phyloP scores from a whole-genome alignment of 768 basidiomycete genomes.

The Fistulinella prunicolor region DNA sequence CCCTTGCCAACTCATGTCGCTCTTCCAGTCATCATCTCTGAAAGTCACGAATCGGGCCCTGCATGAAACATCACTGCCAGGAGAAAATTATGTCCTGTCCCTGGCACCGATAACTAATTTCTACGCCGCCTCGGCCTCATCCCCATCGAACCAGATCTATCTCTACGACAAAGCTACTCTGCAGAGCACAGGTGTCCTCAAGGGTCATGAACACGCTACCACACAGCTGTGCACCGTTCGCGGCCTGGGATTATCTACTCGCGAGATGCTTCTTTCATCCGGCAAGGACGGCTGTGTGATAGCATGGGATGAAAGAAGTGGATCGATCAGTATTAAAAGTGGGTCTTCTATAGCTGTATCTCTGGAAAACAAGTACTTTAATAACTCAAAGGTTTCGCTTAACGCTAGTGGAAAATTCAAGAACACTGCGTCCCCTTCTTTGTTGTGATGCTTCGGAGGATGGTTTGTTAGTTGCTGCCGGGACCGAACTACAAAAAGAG shows the following conservation, averaged over 20 bases:
- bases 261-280: constrained; percentile 54
- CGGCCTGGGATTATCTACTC: constrained; percentile 39
- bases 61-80: constrained; percentile 35
- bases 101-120: constrained; percentile 48
- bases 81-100: constrained; percentile 58
- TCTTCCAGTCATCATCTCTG: constrained; percentile 23
- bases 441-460: constrained; percentile 70
- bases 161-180: constrained; percentile 62
- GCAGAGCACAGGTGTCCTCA: constrained; percentile 42
- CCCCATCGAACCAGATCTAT: constrained; percentile 60
- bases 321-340: constrained; percentile 57
- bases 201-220: constrained; percentile 57
- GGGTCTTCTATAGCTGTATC: constrained; percentile 27
- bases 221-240: constrained; percentile 50
- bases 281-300: constrained; percentile 71
- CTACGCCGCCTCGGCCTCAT: constrained; percentile 61
- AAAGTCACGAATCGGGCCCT: constrained; percentile 20
- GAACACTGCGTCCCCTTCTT: constrained; percentile 46
- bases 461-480: constrained; percentile 74
- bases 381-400: constrained; percentile 37
- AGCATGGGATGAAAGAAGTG: constrained; percentile 70
- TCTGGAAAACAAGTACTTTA: constrained; percentile 18
- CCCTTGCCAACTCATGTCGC: constrained; percentile 19
- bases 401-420: constrained; percentile 47
- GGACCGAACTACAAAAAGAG: constrained; percentile 76